Base-by-base conservation (phyloP, 2,329 filamentous ascomycete species). In the Cladosporium halotolerans region DNA sequence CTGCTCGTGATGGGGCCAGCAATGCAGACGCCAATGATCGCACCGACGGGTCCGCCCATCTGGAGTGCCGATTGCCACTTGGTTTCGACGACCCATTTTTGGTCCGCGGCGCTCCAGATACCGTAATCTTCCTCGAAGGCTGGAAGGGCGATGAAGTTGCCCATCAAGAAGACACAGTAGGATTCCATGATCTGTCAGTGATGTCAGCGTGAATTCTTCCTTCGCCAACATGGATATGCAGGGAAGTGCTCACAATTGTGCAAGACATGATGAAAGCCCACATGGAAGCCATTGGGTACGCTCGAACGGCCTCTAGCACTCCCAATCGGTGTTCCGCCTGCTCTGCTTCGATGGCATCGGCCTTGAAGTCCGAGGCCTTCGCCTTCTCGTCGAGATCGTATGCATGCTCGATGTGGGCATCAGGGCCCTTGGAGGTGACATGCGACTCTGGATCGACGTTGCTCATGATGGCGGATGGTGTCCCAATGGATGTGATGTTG, bases 151-250 rank as follows among this genome's bases (percentile, higher is more conserved):
- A 83, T 67, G 66, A 84, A 84, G 54, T 79, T 76, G 47, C 77
- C 76, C 63, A 79, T 81, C 19, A 84, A 69, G 72, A 84, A 83
- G 57, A 84, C 77, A 65, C 75, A 76, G 72, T 82, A 84, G 3
- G 80, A 79, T 64, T 84, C 81, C 81, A 84, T 84, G 60, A 82
- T 80, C 81, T 83, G 62, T 44, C 57, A 28, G 57, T 41, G 16
- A 14, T 52, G 59, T 56, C 40, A 63, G 65, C 54, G 58, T 45
- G 43, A 19, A 57, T 57, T n/a, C 14, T 53, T 42, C 43, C 32
- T 14, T n/a, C 3, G 2, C 13, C 2, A 14, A 49, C 31, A 40
- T 41, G 16, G 13, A 34, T 45, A 31, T 39, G 36, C 33, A 16
- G 9, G 19, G 39, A 42, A 32, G 13, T 53, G 57, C 78, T 71